Percentiles rank a stretch among this genome's conserved stretches.
These are phyloP conservation scores for Tricholoma terreum DNA, from an alignment of 768 basidiomycete species.

Conservation along the genomic window DNA sequence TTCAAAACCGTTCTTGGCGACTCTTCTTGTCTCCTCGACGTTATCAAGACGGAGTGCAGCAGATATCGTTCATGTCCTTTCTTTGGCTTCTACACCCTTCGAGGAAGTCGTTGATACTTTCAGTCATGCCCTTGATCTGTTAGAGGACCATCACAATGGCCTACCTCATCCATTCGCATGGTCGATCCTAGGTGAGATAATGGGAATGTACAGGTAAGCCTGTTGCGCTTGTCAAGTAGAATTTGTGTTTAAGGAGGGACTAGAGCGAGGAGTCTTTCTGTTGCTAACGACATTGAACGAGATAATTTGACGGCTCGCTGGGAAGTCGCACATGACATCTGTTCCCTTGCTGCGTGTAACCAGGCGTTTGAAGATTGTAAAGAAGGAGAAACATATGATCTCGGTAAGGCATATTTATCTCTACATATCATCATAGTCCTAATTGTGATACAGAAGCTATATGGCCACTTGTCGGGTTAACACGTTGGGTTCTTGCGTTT, in stretches of 20 bases:
- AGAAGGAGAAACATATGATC: constrained; percentile 59
- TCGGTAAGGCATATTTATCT: constrained; percentile 39
- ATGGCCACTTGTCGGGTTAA: constrained; percentile 69
- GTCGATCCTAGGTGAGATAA: constrained; percentile 40
- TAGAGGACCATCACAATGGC: constrained; percentile 44
- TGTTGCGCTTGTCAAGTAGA: constrained; percentile 5
- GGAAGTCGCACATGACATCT: constrained; percentile 63
- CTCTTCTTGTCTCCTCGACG: constrained; percentile 39
- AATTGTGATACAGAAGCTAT: constrained; percentile 48
- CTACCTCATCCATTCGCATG: constrained; percentile 37
- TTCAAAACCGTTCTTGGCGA: constrained; percentile 21
- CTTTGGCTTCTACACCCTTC: constrained; percentile 37
- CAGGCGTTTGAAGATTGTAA: constrained; percentile 65
- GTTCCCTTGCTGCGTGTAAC: constrained; percentile 57
- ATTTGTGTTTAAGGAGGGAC: not conserved
- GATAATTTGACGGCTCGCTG: constrained; percentile 46
- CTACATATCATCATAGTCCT: not conserved
- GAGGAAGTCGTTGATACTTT: constrained; percentile 46
- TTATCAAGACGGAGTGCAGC: constrained; percentile 49
- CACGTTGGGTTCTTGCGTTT: constrained; percentile 59
- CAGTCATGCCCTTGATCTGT: constrained; percentile 40
- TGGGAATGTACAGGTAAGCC: constrained; percentile 51
- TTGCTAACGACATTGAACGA: constrained; percentile 32
- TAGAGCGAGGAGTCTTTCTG: constrained; percentile 12
- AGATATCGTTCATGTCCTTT: constrained; percentile 59